A percentile compares a stretch with the other conserved stretches of the same genome.
Conservation (phyloP, 2,329 filamentous ascomycete species). For the Aspergillus uvarum region DNA sequence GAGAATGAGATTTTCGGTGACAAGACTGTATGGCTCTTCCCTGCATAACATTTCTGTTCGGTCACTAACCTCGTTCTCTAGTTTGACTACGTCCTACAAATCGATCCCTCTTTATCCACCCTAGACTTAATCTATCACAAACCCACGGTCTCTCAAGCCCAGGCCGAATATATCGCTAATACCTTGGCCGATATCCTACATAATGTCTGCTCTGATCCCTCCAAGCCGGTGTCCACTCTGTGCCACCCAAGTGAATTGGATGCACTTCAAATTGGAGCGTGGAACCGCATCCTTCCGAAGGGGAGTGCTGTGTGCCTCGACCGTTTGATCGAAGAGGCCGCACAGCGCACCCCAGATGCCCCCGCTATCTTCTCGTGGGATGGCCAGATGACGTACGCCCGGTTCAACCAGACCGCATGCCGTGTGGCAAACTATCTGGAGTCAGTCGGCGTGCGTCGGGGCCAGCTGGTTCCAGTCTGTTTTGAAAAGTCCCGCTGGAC, state of each 20-base stretch:
- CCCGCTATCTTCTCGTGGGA: constrained; percentile 13
- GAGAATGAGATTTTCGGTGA: constrained; percentile 10
- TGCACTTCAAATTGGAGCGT: constrained; percentile 14
- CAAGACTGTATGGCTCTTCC: constrained; percentile 9
- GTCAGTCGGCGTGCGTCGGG: constrained; percentile 4
- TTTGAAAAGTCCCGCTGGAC: constrained; percentile 16
- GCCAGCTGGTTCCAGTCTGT: constrained; percentile 10
- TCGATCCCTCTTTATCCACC: constrained; percentile 13
- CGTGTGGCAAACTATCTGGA: constrained; percentile 11
- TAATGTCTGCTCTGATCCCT: constrained; percentile 12
- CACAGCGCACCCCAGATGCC: constrained; percentile 3
- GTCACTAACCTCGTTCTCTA: background rate
- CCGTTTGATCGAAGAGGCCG: constrained; percentile 10
- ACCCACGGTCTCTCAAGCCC: constrained; percentile 11
- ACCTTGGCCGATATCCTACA: constrained; percentile 15
- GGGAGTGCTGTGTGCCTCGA: constrained; percentile 11
- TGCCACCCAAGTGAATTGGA: constrained; percentile 15
- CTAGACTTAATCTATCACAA: constrained; percentile 16
- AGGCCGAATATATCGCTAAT: constrained; percentile 15
- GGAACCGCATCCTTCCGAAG: constrained; percentile 13
- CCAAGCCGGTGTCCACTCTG: constrained; percentile 11
- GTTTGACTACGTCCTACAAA: constrained; percentile 16
- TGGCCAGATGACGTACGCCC: constrained; percentile 11
- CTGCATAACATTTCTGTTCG: background rate
- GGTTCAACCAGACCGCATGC: constrained; percentile 10